Evolutionary conservation across 2,329 filamentous ascomycete species (phyloP), one percentile per base, ranked within the genome.

Genomic region (Claviceps sp.): DNA sequence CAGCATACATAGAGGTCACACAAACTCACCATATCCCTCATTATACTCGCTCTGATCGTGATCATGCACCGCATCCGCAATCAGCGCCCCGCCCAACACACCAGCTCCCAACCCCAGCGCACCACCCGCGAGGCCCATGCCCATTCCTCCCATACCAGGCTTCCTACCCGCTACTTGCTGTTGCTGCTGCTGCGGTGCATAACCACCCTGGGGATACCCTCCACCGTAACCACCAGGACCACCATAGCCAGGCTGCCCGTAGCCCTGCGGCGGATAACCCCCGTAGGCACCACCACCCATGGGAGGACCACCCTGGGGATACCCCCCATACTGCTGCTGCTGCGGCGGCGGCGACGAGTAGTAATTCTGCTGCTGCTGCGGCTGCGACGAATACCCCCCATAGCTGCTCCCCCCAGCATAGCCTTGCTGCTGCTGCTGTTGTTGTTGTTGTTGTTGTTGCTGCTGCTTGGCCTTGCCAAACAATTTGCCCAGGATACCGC

Each of bases 21-120:
- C 30, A 34, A 16, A 65, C 67, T 64, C 59, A 71, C 68, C 50
- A 53, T 65, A 72, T 52, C 72, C 73, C 0, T 75, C 66, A 42
- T 69, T 59, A 52, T 76, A 84, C 34, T 78, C 76, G 5, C 79
- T 72, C 54, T 84, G 69, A 57, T 86, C 67, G 47, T 76, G 64
- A 55, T 83, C 78, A 52, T 85, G 70, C 49, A 90, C 73, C 1
- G 83, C 82, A 61, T 85, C 74, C 2, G 76, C 83, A 36, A 95
- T 67, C 60, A 95, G 56, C 55, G 81, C 78, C 52, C 89, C 89
- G 59, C 89, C 90, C 1, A 95, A 61, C 63, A 95, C 62, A 66
- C 89, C 89, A 56, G 85, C 89, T 58, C 89, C 89, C 4, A 87
- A 67, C 70, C 89, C 89, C 44, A 95, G 71, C 22, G 87, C 87